A percentile compares a stretch with the other conserved stretches of the same genome.
Conservation (phyloP, 2,329 filamentous ascomycete species). For the Colletotrichum tropicale region DNA sequence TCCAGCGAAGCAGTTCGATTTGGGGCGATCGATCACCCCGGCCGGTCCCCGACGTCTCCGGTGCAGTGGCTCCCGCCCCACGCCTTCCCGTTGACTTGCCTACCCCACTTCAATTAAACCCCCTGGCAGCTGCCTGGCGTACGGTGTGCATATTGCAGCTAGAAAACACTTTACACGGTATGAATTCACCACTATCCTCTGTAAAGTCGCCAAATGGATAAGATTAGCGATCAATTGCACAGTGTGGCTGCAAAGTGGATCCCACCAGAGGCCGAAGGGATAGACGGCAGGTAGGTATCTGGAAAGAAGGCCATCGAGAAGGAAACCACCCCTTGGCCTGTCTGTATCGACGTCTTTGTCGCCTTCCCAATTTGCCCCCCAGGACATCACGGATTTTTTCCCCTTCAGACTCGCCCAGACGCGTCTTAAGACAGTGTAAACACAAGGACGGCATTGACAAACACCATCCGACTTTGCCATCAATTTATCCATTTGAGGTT, state of each 20-base stretch:
- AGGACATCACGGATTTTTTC: neutral
- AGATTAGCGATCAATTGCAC: neutral
- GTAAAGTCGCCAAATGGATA: neutral
- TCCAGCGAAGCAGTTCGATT: slow-evolving; percentile 3
- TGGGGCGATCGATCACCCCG: slow-evolving; percentile 6
- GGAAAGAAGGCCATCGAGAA: neutral
- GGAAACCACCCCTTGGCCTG: neutral
- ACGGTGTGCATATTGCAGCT: neutral
- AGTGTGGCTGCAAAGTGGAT: neutral
- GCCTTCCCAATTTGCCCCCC: neutral
- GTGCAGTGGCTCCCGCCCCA: slow-evolving; percentile 13
- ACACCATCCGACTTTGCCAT: neutral
- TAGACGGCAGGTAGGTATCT: neutral
- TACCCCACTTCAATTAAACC: slow-evolving; percentile 14
- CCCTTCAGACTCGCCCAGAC: neutral
- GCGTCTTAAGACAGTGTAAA: neutral
- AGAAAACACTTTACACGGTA: neutral
- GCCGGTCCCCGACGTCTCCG: slow-evolving; percentile 3
- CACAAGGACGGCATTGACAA: neutral
- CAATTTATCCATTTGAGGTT: neutral
- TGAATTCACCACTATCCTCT: neutral
- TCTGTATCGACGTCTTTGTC: neutral
- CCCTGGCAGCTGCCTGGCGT: slow-evolving; percentile 5
- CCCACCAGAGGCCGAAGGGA: neutral
- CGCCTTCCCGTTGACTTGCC: neutral